Conservation (phyloP, 176 grass and related monocot genomes). For the Musa itinerans region DNA sequence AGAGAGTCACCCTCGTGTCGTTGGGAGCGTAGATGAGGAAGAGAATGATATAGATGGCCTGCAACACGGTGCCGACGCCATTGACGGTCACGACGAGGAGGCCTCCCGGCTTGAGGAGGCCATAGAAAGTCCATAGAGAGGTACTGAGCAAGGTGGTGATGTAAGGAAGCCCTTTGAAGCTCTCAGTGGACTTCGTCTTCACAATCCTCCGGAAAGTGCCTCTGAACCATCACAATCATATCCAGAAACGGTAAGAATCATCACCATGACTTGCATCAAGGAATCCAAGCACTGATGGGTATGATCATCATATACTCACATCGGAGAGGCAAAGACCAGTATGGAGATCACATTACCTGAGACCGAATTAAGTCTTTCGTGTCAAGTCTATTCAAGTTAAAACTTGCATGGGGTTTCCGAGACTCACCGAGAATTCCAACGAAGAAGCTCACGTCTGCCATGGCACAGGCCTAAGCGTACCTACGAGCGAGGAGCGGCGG, state of each 20-base stretch:
- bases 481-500: neutral
- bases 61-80: constrained; percentile 33
- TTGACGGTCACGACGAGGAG: constrained; percentile 81
- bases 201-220: constrained; percentile 65
- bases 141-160: constrained; percentile 55
- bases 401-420: neutral
- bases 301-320: constrained; percentile 35
- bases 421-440: neutral
- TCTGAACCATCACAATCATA: constrained; percentile 11
- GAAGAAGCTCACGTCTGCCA: neutral
- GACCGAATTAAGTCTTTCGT: neutral
- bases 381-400: neutral
- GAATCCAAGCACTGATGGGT: neutral
- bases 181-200: constrained; percentile 50
- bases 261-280: neutral
- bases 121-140: constrained; percentile 74
- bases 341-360: constrained; percentile 75
- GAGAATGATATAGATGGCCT: constrained; percentile 52
- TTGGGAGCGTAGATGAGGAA: constrained; percentile 51
- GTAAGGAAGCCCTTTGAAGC: constrained; percentile 64
- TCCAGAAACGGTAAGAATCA: neutral
- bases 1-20: constrained; percentile 26
- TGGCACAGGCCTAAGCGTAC: neutral
- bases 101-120: constrained; percentile 53
- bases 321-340: constrained; percentile 58